Conservation (phyloP, 176 grass and related monocot genomes). For the Musa beccarii region DNA sequence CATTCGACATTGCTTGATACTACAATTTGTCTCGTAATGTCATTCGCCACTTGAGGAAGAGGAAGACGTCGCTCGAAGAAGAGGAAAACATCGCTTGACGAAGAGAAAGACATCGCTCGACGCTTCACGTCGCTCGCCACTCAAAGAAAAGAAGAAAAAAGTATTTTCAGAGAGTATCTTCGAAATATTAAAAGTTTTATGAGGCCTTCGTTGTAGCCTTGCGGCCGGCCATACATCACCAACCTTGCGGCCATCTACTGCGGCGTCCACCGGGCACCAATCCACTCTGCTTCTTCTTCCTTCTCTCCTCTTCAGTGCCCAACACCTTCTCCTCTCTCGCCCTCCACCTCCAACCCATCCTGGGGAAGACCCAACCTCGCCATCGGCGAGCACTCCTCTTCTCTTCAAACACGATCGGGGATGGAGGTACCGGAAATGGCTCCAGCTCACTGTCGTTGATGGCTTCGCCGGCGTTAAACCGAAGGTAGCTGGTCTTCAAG, state of each 20-base stretch:
- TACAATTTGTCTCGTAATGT: no score
- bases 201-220: no score
- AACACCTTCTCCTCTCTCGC: background rate
- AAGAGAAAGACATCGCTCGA: no score
- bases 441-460: background rate
- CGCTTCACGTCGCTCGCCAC: no score
- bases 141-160: no score
- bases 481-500: background rate
- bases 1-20: no score
- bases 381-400: background rate
- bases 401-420: no score
- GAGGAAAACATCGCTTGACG: no score
- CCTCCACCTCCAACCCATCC: background rate
- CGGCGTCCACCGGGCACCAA: background rate
- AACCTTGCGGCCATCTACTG: constrained; percentile 7
- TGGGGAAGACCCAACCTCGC: background rate
- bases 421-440: background rate
- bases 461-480: background rate
- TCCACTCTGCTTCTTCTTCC: background rate
- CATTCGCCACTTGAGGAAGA: no score
- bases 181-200: no score
- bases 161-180: no score
- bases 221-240: background rate
- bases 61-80: no score
- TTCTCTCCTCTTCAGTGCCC: background rate